Base-by-base conservation (phyloP, 2,329 filamentous ascomycete genomes). In the Corynespora cassiicola region DNA sequence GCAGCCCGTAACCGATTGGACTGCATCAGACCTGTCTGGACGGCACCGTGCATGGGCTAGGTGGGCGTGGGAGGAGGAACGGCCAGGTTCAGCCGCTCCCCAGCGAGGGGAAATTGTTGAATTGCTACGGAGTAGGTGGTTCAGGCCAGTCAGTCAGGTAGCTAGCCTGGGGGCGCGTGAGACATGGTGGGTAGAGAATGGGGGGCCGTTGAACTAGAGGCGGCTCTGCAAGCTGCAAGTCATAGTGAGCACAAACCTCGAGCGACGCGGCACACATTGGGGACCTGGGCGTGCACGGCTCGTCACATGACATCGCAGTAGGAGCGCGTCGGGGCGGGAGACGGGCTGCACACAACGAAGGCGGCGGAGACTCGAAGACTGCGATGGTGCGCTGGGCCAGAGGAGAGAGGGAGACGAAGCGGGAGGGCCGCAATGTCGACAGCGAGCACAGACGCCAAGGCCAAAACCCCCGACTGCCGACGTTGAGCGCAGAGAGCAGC, bases 381-480 rank as follows among this genome's bases (percentile, higher is more conserved):
- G 23, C 11, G 23, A 28, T 8, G 15, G 15, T 21, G 24, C 7
- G 33, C 10, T 11, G 10, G 19, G 22, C 18, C 12, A 19, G n/a
- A 5, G 31, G 9, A 6, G 12, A 19, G 14, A 36, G 24, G 10
- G 33, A 30, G 22, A n/a, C n/a, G 22, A n/a, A 24, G 22, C 8
- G 22, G n/a, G 8, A 8, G 22, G 22, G 22, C 22, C n/a, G 22
- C 22, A 31, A 31, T 19, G 26, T 26, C 12, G 33, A 36, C 29
- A 24, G 9, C 21, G 12, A 14, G 17, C 21, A 16, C 17, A 29
- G 17, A 8, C n/a, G 22, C 37, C 38, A 41, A 35, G 38, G 11
- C 26, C 16, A 9, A 28, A 36, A 31, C 21, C 36, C 36, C 35
- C 35, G 41, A 39, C 41, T 22, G 36, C 40, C 40, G 35, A 44